These are phyloP conservation scores for Beverwykella pulmonaria DNA, from an alignment of 495 filamentous ascomycete species.

Conservation along the genomic window DNA sequence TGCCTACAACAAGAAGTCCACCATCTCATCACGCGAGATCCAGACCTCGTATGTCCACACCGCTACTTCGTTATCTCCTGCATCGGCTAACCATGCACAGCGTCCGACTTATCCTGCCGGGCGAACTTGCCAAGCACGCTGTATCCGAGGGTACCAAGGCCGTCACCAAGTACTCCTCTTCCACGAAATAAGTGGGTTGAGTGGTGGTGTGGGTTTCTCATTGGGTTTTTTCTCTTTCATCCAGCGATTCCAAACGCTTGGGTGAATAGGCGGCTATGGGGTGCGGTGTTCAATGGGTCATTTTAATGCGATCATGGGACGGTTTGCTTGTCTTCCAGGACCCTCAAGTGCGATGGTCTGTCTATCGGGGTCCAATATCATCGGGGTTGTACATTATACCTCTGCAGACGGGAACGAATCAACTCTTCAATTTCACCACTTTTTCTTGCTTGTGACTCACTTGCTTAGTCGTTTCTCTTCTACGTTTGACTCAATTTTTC, in stretches of 20 bases:
- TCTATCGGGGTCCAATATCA: slow-evolving; percentile 29
- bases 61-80: neutral
- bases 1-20: slow-evolving; percentile 99
- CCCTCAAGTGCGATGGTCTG: slow-evolving; percentile 31
- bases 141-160: slow-evolving; percentile 99
- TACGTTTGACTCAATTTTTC: neutral
- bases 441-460: neutral
- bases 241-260: slow-evolving; percentile 21
- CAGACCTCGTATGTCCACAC: slow-evolving; percentile 78
- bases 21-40: slow-evolving; percentile 98
- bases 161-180: slow-evolving; percentile 99
- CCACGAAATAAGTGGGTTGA: slow-evolving; percentile 78
- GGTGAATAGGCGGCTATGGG: slow-evolving; percentile 37
- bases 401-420: slow-evolving; percentile 37
- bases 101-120: slow-evolving; percentile 94
- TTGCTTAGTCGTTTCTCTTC: neutral
- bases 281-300: slow-evolving; percentile 43
- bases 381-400: slow-evolving; percentile 41
- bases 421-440: slow-evolving; percentile 19
- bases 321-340: slow-evolving; percentile 40
- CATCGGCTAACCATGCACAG: slow-evolving; percentile 43
- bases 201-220: slow-evolving; percentile 24
- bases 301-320: slow-evolving; percentile 51
- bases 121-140: slow-evolving; percentile 98
- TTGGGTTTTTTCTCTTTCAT: slow-evolving; percentile 35